Conservation (phyloP, 1,284 basidiomycete species). For the Sutorius eximius region DNA sequence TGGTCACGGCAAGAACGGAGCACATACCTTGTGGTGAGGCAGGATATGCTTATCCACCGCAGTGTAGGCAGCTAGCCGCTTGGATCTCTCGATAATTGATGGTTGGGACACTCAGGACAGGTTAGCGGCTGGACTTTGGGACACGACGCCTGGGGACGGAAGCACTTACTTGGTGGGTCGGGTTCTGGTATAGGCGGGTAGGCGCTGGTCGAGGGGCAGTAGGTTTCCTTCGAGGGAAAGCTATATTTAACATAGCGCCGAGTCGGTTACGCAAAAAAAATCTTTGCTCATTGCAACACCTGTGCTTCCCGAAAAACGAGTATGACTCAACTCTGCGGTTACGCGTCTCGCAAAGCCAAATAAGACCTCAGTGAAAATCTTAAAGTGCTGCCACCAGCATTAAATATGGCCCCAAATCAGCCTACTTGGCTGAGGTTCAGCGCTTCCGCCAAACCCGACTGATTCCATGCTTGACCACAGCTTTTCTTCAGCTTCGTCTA, state of each 20-base stretch:
- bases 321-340: no score
- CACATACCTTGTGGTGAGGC: conserved; percentile 75
- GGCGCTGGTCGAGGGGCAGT: conserved; percentile 8
- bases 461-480: no score
- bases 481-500: no score
- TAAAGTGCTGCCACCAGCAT: no score
- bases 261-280: no score
- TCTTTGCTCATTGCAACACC: no score
- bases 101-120: conserved; percentile 24
- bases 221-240: conserved; percentile 14
- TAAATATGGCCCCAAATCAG: no score
- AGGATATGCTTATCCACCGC: conserved; percentile 91
- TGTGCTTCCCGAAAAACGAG: no score
- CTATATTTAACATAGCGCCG: neutral
- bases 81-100: conserved; percentile 70
- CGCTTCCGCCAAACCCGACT: no score
- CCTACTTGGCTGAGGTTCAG: no score
- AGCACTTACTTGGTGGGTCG: conserved; percentile 13
- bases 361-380: no score
- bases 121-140: conserved; percentile 4
- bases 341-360: no score
- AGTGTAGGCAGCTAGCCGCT: conserved; percentile 89
- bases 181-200: neutral
- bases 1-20: neutral
- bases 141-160: neutral